These are phyloP conservation scores for Truncatella angustata DNA, from an alignment of 2,329 filamentous ascomycete genomes.

Conservation along the genomic window DNA sequence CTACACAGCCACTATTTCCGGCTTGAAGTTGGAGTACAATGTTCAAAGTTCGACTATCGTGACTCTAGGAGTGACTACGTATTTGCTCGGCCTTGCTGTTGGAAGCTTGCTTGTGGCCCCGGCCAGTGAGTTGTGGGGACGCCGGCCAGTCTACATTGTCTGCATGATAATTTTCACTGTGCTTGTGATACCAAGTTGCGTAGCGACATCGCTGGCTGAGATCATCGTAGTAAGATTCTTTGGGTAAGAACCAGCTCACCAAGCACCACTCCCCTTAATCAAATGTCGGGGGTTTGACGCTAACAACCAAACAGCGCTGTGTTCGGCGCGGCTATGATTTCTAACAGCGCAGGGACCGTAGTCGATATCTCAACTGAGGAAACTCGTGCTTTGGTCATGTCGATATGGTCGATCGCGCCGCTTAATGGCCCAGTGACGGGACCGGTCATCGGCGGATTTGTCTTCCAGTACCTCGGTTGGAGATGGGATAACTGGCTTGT, in stretches of 20 bases:
- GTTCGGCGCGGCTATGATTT: constrained; percentile 77
- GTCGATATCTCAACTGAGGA: constrained; percentile 82
- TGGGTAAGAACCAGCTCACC: constrained; percentile 42
- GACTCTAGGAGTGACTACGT: constrained; percentile 75
- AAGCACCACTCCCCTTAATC: too few relatives aligned
- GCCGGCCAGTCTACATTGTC: constrained; percentile 66
- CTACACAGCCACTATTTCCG: constrained; percentile 71
- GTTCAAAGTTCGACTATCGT: constrained; percentile 57
- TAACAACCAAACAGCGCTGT: constrained; percentile 46
- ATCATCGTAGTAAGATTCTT: constrained; percentile 75
- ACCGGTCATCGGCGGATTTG: constrained; percentile 78
- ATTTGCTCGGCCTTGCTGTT: constrained; percentile 70
- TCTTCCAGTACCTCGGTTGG: constrained; percentile 77
- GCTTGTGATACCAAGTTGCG: constrained; percentile 68
- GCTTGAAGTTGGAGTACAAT: constrained; percentile 66
- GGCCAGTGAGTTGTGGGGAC: constrained; percentile 68
- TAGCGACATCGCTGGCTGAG: constrained; percentile 65
- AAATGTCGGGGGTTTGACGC: too few relatives aligned
- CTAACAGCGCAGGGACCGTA: constrained; percentile 79
- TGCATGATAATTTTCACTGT: constrained; percentile 64
- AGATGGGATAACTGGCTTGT: constrained; percentile 83
- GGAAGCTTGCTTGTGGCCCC: constrained; percentile 75
- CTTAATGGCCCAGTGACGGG: constrained; percentile 66
- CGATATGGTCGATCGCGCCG: constrained; percentile 79
- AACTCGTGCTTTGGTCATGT: constrained; percentile 78